A percentile compares a stretch with the other conserved stretches of the same genome.
phyloP scores from a whole-genome alignment of 176 grass and related monocot genomes.

The Poa annua region DNA sequence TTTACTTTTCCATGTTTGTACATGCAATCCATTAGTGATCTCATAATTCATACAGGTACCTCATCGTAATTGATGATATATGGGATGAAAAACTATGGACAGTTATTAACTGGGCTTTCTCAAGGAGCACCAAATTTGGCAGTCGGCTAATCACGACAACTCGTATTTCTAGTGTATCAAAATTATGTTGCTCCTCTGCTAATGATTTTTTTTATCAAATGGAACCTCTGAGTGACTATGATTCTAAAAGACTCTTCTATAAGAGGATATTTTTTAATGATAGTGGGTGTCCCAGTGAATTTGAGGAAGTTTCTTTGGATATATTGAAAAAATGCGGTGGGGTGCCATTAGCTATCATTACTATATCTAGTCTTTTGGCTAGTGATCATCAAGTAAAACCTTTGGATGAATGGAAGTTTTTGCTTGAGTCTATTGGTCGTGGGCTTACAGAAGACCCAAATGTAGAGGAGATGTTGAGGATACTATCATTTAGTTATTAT shows the following conservation, averaged over 20 bases:
- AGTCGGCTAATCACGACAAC: background rate
- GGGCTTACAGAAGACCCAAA: background rate
- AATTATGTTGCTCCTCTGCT: background rate
- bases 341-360: slow-evolving; percentile 13
- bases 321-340: background rate
- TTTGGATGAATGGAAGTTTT: background rate
- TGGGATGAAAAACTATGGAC: background rate
- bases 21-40: background rate
- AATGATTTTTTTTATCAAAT: background rate
- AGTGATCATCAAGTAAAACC: background rate
- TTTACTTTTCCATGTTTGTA: too few relatives aligned
- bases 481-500: slow-evolving; percentile 5
- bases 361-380: background rate
- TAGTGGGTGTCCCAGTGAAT: background rate
- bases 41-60: background rate
- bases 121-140: background rate
- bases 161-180: background rate
- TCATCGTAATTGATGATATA: slow-evolving; percentile 25
- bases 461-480: background rate
- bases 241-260: background rate
- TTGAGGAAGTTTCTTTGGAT: background rate
- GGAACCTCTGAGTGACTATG: background rate
- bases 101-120: background rate
- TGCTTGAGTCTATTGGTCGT: background rate
- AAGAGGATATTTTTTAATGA: background rate